Base-by-base conservation (phyloP, 495 filamentous ascomycete genomes). In the Penicillium alfredii region DNA sequence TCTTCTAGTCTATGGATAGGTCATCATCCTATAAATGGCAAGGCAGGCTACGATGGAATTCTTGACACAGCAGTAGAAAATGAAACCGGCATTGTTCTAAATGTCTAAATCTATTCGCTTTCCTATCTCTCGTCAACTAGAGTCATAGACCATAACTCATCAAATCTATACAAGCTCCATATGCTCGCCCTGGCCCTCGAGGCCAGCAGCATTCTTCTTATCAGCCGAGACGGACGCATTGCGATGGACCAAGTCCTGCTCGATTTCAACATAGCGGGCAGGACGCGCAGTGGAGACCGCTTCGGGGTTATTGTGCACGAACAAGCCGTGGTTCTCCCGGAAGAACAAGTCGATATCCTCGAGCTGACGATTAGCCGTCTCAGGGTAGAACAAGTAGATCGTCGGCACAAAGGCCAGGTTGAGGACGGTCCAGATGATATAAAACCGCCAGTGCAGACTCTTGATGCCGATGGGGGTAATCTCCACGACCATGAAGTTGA, bases 371-470 rank as follows among this genome's bases (percentile, higher is more conserved):
- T 53, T 56, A 14, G 63, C 63, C 7, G 77, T 79, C 53, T 79
- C 77, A 6, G 73, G 76, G 49, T 72, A 78, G 45, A 61, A 54
- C 37, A 78, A 63, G 52, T 74, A 80, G 19, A 79, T 66, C 23
- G 74, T 58, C 2, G 72, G 72, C 1, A 79, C 60, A 50, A 80
- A 77, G 19, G 65, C 46, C 16, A 60, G 58, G 45, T 78, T 79
- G 51, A 79, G 68, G 18, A 70, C 61, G n/a, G 67, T 68, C 61
- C 70, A 81, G 25, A 78, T 71, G 31, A 80, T 68, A 46, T 73
- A 81, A 45, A 77, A 77, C 16, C 59, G 52, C 76, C 74, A 80
- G 1, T 58, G 49, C 1, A 77, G 53, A 29, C 48, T 61, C 25
- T 69, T 50, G 41, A 78, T 73, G 14, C 73, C 21, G 9, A 23